Base-by-base conservation (phyloP, 495 filamentous ascomycete genomes). In the Podospora australis region DNA sequence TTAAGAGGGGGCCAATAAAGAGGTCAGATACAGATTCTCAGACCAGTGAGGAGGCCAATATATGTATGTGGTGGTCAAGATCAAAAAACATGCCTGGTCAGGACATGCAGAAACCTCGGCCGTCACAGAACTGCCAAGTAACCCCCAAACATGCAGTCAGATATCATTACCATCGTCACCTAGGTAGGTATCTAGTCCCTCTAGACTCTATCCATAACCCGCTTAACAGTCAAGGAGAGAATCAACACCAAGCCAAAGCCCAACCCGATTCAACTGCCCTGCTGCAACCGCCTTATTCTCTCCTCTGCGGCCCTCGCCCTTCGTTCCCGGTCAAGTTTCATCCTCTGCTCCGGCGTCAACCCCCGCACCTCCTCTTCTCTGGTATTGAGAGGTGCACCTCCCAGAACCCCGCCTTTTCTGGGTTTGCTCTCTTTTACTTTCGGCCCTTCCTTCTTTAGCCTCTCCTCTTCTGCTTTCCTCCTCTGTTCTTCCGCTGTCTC, bases 271-370 rank as follows among this genome's bases (percentile, higher is more conserved):
- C 23, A 53, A 29, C 54, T 53, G 46, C 62, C 58, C 26, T 57
- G 69, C 49, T 74, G 75, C 77, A 89, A 72, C 56, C 78, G 68
- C 62, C 71, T 79, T 32, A 96, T 78, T 54, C 91, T 80, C 72
- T 90, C 90, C 69, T 95, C 89, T 2, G 87, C 88, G 11, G 90
- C 90, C 49, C 88, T 79, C 10, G 86, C 89, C 57, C 88, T 83
- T 43, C 82, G 75, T 66, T 88, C 87, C 63, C 87, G 73, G 61
- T 96, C 90, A 55, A 96, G 54, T 59, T 75, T 76, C 82, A 81
- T 77, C 61, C 79, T 78, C 79, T 86, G 86, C 70, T 96, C 88
- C 2, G 86, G 78, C 13, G 85, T 90, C 77, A 96, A 77, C 1
- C 89, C 90, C 56, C 86, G 77, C 49, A 74, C 81, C 59, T 95